Evolutionary conservation across 352 stramenopile species (phyloP), one percentile per base, ranked within the genome.

Genomic region (Pythium coloratum): DNA sequence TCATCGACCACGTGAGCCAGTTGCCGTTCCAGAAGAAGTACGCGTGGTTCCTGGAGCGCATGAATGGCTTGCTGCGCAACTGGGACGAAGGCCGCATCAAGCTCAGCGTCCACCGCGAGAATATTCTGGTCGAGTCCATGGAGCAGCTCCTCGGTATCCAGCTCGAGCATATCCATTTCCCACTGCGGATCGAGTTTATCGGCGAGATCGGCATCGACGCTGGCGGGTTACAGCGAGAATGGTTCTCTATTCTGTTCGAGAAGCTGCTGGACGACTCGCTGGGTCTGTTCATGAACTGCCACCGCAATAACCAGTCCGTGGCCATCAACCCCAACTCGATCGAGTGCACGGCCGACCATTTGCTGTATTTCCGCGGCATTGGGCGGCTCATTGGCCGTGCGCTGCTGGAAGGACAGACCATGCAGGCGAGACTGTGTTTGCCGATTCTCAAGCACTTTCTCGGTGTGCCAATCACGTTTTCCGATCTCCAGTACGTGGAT

Each of bases 281-380:
- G 12, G 86, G 86, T 3, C 75, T 94, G 26, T 92, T 94, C 64
- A 88, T 92, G 76, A 81, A 80, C 62, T 90, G 78, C 55, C 78
- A 91, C 59, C 76, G 82, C 49, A 78, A 89, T 54, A 88, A 88
- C 24, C 77, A 90, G 46, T 81, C 81, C 0, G 81, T 92, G 47
- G 78, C 81, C 0, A 89, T 94, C 62, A 95, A 92, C 59, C 84
- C 84, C 6, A 85, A 88, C 51, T 92, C 84, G 12, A 78, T 85
- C 69, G 81, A 89, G 57, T 88, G 80, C 40, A 90, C 82, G 13
- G 75, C 80, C 26, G 81, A 91, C 64, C 84, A 92, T 47, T 70
- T 92, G 72, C 78, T 97, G 34, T 99, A 98, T 75, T 95, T 93
- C 57, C 81, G 83, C 28, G 84, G 83, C 33, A 86, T 90, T 56